These are phyloP conservation scores for Lachancea nothofagi DNA, from an alignment of 805 yeast species.

Conservation along the genomic window DNA sequence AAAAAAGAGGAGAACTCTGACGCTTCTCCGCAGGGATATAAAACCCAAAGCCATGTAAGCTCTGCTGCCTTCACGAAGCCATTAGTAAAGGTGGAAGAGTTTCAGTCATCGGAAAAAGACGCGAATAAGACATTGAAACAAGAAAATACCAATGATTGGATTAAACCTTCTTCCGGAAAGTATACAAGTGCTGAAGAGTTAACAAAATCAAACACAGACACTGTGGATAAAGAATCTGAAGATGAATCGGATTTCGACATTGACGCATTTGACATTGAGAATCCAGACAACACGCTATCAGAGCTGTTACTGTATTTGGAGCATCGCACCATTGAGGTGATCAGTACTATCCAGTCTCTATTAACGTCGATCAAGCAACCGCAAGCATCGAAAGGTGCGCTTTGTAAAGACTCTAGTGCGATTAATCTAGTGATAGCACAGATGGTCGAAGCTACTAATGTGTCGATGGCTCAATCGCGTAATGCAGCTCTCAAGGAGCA, in stretches of 20 bases:
- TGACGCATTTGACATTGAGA: conserved; percentile 71
- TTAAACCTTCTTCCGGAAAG: not conserved
- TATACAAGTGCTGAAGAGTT: not conserved
- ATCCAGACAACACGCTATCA: conserved; percentile 83
- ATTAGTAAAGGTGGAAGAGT: not conserved
- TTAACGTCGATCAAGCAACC: conserved; percentile 72
- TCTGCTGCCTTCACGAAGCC: not conserved
- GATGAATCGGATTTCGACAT: conserved; percentile 49
- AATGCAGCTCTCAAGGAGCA: conserved; percentile 81
- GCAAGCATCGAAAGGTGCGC: conserved; percentile 66
- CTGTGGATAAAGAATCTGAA: conserved; percentile 9
- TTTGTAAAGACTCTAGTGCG: conserved; percentile 67
- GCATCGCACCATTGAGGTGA: conserved; percentile 89
- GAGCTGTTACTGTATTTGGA: conserved; percentile 82
- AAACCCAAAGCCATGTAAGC: no score
- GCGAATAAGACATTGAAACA: not conserved
- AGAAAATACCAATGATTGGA: conserved; percentile 9
- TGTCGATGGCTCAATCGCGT: conserved; percentile 83
- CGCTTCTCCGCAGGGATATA: no score
- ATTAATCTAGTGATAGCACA: conserved; percentile 73
- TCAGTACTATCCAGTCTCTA: conserved; percentile 79
- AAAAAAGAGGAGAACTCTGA: not conserved
- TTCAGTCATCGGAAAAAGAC: not conserved
- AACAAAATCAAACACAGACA: not conserved
- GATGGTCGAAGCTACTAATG: conserved; percentile 85